Conservation (phyloP, 306 rosid genomes). For the Acacia acuminata region DNA sequence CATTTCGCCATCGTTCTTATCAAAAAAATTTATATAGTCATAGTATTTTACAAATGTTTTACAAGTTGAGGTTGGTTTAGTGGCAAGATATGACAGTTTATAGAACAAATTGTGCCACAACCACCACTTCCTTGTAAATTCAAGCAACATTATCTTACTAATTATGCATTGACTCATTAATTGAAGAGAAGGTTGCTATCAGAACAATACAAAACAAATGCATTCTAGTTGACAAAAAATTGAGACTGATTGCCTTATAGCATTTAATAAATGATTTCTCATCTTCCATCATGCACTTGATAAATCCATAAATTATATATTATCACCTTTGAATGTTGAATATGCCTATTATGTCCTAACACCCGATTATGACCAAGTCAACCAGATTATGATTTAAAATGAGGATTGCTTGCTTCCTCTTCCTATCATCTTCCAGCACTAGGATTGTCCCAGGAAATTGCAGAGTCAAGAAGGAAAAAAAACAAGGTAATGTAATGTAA, state of each 20-base stretch:
- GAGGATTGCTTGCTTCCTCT: constrained; percentile 12
- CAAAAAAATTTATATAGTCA: too few species aligned
- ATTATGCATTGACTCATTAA: constrained; percentile 16
- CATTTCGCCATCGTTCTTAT: too few species aligned
- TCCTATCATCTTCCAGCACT: background rate
- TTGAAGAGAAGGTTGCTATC: background rate
- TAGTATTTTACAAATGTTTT: background rate
- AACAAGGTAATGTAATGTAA: background rate
- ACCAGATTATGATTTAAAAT: background rate
- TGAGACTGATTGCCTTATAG: background rate
- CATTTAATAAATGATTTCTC: background rate
- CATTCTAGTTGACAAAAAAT: background rate
- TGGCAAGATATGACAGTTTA: background rate
- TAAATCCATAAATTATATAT: background rate
- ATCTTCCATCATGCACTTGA: too few species aligned
- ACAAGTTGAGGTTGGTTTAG: background rate
- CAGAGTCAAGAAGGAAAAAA: constrained; percentile 28
- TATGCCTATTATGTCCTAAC: background rate
- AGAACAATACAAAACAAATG: background rate
- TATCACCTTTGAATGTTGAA: constrained; percentile 26
- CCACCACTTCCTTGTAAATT: background rate
- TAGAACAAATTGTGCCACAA: background rate
- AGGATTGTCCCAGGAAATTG: constrained; percentile 17
- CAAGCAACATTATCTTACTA: background rate
- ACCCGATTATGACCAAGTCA: constrained; percentile 24